Percentiles rank a stretch among this genome's conserved stretches.
Conservation (phyloP, 352 stramenopile species). For the Thraustochytrium striatum region DNA sequence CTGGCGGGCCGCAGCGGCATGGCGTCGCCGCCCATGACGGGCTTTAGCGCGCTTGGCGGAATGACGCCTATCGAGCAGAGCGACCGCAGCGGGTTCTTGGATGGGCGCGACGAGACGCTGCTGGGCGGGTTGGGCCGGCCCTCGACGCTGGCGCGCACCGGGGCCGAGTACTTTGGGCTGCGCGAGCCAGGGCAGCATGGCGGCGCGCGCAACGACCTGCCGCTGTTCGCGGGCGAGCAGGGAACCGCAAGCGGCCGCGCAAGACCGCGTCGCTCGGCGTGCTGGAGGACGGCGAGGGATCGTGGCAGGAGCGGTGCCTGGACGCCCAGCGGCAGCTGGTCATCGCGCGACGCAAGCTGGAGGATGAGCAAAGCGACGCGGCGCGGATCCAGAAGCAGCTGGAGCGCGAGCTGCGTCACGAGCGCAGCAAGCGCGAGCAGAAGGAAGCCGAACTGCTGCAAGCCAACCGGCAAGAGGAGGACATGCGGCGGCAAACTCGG, state of each 20-base stretch:
- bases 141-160: too few relatives aligned
- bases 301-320: background rate
- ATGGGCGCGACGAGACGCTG: background rate
- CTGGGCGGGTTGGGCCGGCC: too few relatives aligned
- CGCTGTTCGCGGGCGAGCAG: background rate
- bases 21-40: too few relatives aligned
- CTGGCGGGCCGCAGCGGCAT: too few relatives aligned
- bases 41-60: too few relatives aligned
- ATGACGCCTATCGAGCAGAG: constrained; percentile 16
- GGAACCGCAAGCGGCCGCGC: constrained; percentile 7
- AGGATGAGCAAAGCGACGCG: background rate
- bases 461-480: background rate
- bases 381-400: background rate
- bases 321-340: background rate
- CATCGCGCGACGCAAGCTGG: background rate
- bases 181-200: background rate
- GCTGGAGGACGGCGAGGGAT: background rate
- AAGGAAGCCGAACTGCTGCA: background rate
- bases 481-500: constrained; percentile 8
- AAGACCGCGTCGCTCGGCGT: background rate
- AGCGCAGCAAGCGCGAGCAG: background rate
- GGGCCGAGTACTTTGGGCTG: constrained; percentile 34
- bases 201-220: background rate
- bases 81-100: constrained; percentile 9
- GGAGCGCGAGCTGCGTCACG: constrained; percentile 17